phyloP scores from a whole-genome alignment of 2,329 filamentous ascomycete genomes.

The Exophiala calicioides region DNA sequence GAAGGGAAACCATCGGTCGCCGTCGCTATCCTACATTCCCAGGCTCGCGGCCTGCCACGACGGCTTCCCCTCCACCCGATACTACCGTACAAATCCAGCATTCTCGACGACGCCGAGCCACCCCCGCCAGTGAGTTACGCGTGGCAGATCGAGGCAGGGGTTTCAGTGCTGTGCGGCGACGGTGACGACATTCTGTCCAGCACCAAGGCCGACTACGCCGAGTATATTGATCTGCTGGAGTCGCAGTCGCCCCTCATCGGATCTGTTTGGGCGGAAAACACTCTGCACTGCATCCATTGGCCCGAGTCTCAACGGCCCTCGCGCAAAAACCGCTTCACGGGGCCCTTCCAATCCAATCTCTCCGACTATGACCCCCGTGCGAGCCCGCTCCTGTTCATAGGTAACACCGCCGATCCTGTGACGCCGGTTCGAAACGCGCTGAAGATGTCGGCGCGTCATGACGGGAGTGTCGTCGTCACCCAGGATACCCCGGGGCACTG shows the following conservation, averaged over 20 bases:
- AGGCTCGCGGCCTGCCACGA: neutral
- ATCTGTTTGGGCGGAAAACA: constrained; percentile 40
- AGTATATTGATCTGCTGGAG: constrained; percentile 23
- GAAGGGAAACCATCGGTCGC: constrained; percentile 33
- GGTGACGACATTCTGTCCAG: constrained; percentile 28
- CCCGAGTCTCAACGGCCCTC: constrained; percentile 30
- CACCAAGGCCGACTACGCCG: constrained; percentile 24
- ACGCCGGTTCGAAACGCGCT: constrained; percentile 51
- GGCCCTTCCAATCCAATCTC: constrained; percentile 32
- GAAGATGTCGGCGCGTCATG: constrained; percentile 44
- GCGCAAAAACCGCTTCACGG: constrained; percentile 40
- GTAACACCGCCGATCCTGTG: constrained; percentile 61
- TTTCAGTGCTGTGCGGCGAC: constrained; percentile 31
- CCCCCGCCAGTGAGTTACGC: constrained; percentile 19
- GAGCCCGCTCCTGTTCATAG: constrained; percentile 58
- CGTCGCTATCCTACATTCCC: constrained; percentile 3
- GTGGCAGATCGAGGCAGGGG: constrained; percentile 22
- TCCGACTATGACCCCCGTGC: constrained; percentile 30
- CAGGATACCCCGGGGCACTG: constrained; percentile 47
- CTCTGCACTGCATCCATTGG: constrained; percentile 42
- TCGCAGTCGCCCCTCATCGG: constrained; percentile 29
- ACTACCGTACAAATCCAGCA: neutral
- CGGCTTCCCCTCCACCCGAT: neutral
- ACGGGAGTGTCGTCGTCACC: constrained; percentile 46
- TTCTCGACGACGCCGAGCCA: constrained; percentile 3